Evolutionary conservation across 1,139 yeast genomes (phyloP), one percentile per base, ranked within the genome.

Genomic region (Dujonia santamariae): DNA sequence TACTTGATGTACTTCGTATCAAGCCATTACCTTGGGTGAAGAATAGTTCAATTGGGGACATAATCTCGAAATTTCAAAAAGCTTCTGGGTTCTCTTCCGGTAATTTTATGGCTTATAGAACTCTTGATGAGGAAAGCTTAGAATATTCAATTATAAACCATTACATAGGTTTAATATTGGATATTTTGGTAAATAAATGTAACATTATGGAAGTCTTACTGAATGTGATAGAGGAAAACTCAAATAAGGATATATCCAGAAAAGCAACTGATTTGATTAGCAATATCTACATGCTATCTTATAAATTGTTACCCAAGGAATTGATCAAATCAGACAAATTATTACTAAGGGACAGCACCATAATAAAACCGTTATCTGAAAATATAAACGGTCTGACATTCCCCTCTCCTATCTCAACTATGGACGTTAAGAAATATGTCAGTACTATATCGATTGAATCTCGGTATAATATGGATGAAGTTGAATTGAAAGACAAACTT

Each of bases 1-100:
- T 90, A 26, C 70, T 82, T 26, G 90, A 85, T 49, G 61, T 85
- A 3, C 63, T 88, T 26, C 59, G 81, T 37, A 76, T 88, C 6
- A 65, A 70, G 44, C 67, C 79, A 1, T 58, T 85, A 13, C 78
- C 85, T 0, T 80, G 86, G 81, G 54, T 80, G 20, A 47, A 47
- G 7, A 52, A 65, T 14, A 54, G 65, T 6, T 36, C 51, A 1
- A 55, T 67, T 21, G 72, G 70, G 2, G 63, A 61, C n/a, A 42
- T 53, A 4, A 43, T 67, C 7, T 39, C 41, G 5, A 42, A 39
- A 15, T 37, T 38, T 19, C 35, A 40, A 7, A 24, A 32, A 23
- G 8, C 9, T 13, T 11, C 32, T 24, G 16, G 25, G 3, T 30
- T 22, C 18, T 19, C 14, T 12, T 23, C 21, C n/a, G 30, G 20